A percentile compares a stretch with the other conserved stretches of the same genome.
Conservation (phyloP, 1,139 yeast genomes). For the Arxiozyma bovina region DNA sequence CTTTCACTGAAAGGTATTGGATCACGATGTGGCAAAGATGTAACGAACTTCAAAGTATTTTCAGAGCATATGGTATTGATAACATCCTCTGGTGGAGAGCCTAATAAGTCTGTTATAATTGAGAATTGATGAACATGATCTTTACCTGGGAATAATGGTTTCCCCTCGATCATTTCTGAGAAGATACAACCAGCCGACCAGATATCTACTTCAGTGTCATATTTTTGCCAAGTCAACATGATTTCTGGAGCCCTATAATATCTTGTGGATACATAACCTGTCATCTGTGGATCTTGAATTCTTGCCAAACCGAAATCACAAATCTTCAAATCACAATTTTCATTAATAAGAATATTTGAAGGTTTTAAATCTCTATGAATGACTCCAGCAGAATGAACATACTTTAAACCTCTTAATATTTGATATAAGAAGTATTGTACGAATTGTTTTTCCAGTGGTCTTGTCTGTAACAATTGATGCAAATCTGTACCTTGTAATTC, state of each 20-base stretch:
- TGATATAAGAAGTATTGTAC: constrained; percentile 94
- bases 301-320: constrained; percentile 97
- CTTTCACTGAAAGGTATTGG: constrained; percentile 81
- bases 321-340: constrained; percentile 90
- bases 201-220: constrained; percentile 96
- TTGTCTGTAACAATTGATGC: constrained; percentile 78
- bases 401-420: constrained; percentile 84
- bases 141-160: constrained; percentile 95
- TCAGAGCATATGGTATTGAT: constrained; percentile 94
- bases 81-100: constrained; percentile 94
- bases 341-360: constrained; percentile 82
- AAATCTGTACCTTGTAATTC: constrained; percentile 95
- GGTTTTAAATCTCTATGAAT: constrained; percentile 95
- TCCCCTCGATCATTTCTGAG: constrained; percentile 98
- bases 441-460: constrained; percentile 93
- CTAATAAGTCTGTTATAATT: constrained; percentile 88
- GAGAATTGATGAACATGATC: constrained; percentile 98
- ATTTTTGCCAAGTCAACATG: constrained; percentile 98
- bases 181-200: constrained; percentile 99
- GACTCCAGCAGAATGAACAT: constrained; percentile 95
- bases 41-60: constrained; percentile 88
- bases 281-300: constrained; percentile 98
- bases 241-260: constrained; percentile 98
- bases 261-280: constrained; percentile 94
- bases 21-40: constrained; percentile 85